phyloP scores from a whole-genome alignment of 192 early-diverging fungal species.

The Gigaspora rosea region DNA sequence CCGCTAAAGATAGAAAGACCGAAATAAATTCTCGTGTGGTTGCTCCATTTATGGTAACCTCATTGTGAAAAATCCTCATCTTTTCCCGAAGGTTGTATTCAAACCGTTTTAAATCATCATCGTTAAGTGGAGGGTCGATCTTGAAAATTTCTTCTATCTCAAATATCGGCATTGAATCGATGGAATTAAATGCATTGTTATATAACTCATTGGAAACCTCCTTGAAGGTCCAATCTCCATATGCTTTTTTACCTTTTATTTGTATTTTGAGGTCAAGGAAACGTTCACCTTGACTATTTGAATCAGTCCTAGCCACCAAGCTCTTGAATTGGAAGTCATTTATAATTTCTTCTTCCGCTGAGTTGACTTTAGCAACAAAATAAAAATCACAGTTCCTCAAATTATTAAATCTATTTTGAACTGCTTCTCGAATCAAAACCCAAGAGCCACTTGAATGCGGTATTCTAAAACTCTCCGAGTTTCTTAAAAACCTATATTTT shows the following conservation, averaged over 20 bases:
- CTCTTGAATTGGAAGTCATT: conserved; percentile 5
- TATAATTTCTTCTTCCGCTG: background rate
- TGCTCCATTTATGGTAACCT: no score
- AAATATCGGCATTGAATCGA: no score
- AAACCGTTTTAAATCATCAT: no score
- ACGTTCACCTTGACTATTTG: background rate
- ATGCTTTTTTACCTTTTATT: conserved; percentile 11
- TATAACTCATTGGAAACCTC: background rate
- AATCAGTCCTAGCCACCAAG: background rate
- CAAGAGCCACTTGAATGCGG: conserved; percentile 11
- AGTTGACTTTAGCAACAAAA: background rate
- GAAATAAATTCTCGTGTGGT: no score
- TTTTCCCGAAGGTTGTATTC: no score
- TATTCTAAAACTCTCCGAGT: background rate
- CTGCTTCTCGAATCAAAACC: background rate
- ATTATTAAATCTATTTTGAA: background rate
- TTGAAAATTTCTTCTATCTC: no score
- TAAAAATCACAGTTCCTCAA: background rate
- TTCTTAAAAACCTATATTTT: no score
- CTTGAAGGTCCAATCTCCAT: background rate
- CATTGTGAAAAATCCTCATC: no score
- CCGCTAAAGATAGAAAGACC: no score
- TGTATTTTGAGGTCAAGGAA: conserved; percentile 9
- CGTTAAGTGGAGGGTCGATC: no score
- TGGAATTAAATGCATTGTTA: no score